A percentile compares a stretch with the other conserved stretches of the same genome.
phyloP scores from a whole-genome alignment of 1,139 yeast genomes.

The Geotrichum citri-aurantii region DNA sequence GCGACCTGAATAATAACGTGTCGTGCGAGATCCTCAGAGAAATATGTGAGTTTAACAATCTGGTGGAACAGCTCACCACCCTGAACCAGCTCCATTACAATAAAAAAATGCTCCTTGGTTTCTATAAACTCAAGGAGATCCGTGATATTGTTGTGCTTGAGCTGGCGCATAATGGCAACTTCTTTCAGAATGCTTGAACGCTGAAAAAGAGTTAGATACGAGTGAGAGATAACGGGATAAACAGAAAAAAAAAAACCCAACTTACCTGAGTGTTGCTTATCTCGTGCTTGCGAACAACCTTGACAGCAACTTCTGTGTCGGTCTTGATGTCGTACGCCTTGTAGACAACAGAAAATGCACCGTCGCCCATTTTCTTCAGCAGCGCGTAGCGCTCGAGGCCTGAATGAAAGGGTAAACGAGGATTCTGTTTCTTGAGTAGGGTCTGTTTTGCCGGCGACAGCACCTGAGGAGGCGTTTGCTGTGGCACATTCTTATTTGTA shows the following conservation, averaged over 20 bases:
- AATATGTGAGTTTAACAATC: constrained; percentile 84
- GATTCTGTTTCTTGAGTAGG: background rate
- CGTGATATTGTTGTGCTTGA: constrained; percentile 67
- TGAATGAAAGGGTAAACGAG: constrained; percentile 7
- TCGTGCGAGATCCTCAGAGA: constrained; percentile 75
- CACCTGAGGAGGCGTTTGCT: background rate
- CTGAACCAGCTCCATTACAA: constrained; percentile 74
- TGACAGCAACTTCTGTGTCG: constrained; percentile 64
- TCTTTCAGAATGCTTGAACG: constrained; percentile 67
- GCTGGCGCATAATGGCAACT: constrained; percentile 71
- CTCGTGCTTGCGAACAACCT: constrained; percentile 70
- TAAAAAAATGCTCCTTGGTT: constrained; percentile 60
- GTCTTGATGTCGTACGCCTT: constrained; percentile 53
- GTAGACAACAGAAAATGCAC: constrained; percentile 87
- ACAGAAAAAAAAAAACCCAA: constrained; percentile 22
- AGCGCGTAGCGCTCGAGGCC: constrained; percentile 37
- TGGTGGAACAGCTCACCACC: constrained; percentile 97
- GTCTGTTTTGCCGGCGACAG: background rate
- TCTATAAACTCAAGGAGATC: constrained; percentile 63
- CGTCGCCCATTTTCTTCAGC: constrained; percentile 48
- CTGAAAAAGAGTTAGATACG: constrained; percentile 33
- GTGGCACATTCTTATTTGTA: background rate
- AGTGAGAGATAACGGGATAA: background rate
- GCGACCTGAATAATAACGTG: constrained; percentile 84
- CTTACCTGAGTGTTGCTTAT: constrained; percentile 43